A percentile compares a stretch with the other conserved stretches of the same genome.
Conservation (phyloP, 2,329 filamentous ascomycete genomes). For the Pseudopithomyces maydicus region DNA sequence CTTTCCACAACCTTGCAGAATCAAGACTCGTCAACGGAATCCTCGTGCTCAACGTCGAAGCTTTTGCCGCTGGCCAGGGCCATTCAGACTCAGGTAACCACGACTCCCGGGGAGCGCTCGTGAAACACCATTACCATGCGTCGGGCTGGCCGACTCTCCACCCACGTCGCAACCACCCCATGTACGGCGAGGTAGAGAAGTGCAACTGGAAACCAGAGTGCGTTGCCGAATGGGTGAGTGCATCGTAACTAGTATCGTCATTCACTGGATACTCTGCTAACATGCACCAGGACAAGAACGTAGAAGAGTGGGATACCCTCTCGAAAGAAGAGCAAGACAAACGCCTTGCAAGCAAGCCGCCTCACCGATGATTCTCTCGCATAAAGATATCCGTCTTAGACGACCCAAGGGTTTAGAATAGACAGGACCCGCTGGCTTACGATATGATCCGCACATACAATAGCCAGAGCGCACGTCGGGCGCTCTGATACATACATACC, state of each 20-base stretch:
- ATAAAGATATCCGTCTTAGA: conserved; percentile 17
- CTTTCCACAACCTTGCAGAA: conserved; percentile 69
- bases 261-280: neutral
- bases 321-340: conserved; percentile 64
- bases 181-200: conserved; percentile 71
- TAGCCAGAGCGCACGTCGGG: neutral
- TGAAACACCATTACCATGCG: conserved; percentile 77
- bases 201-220: conserved; percentile 73
- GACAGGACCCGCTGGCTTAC: neutral
- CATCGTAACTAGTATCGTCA: conserved; percentile 13
- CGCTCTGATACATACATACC: neutral
- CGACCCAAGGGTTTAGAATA: no score
- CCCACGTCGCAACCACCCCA: conserved; percentile 69
- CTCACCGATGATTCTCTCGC: neutral
- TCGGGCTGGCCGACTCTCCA: conserved; percentile 73
- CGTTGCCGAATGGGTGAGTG: conserved; percentile 61
- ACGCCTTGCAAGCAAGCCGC: conserved; percentile 47
- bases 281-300: conserved; percentile 58
- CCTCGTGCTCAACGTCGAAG: conserved; percentile 71
- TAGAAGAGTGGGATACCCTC: conserved; percentile 63
- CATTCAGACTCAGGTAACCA: conserved; percentile 76
- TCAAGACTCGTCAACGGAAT: conserved; percentile 68
- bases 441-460: neutral
- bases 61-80: conserved; percentile 74
- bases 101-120: conserved; percentile 67